A percentile compares a stretch with the other conserved stretches of the same genome.
Conservation (phyloP, 2,329 filamentous ascomycete genomes). For the Sporothrix humicola region DNA sequence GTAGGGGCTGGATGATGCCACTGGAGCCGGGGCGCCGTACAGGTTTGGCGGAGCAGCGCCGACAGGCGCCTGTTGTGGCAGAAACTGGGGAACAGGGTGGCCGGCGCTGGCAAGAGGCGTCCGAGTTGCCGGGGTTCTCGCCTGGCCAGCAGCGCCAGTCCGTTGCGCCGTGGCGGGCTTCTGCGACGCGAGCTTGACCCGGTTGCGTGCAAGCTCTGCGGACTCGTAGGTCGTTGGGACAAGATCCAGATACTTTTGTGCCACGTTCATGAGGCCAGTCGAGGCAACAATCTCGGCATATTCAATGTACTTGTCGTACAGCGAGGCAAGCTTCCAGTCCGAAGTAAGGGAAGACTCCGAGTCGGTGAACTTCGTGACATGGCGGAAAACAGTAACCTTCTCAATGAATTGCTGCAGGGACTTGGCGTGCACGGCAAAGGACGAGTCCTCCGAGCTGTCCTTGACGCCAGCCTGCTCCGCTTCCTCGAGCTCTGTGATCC, state of each 20-base stretch:
- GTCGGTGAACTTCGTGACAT: slow-evolving; percentile 91
- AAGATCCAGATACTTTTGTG: slow-evolving; percentile 89
- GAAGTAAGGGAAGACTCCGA: slow-evolving; percentile 70
- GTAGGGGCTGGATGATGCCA: slow-evolving; percentile 46
- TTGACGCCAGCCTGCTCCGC: slow-evolving; percentile 76
- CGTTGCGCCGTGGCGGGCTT: slow-evolving; percentile 50
- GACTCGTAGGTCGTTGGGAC: slow-evolving; percentile 82
- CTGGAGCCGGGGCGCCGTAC: slow-evolving; percentile 45
- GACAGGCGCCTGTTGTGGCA: slow-evolving; percentile 16
- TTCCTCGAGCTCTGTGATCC: slow-evolving; percentile 88
- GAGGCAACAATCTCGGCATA: slow-evolving; percentile 94
- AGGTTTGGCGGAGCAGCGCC: slow-evolving; percentile 42
- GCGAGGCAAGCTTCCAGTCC: slow-evolving; percentile 84
- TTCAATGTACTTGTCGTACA: slow-evolving; percentile 96
- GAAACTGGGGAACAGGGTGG: slow-evolving; percentile 57
- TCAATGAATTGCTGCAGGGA: slow-evolving; percentile 93
- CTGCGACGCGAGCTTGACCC: slow-evolving; percentile 82
- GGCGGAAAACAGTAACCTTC: slow-evolving; percentile 95
- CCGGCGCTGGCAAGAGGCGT: slow-evolving; percentile 37
- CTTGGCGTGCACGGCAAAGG: slow-evolving; percentile 88
- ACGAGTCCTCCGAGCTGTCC: slow-evolving; percentile 72
- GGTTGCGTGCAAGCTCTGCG: slow-evolving; percentile 83
- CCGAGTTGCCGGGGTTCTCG: slow-evolving; percentile 13
- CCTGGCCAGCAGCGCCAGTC: neutral
- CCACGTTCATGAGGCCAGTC: slow-evolving; percentile 83